Conservation (phyloP, 306 rosid genomes). For the Pterocarpus santalinus region DNA sequence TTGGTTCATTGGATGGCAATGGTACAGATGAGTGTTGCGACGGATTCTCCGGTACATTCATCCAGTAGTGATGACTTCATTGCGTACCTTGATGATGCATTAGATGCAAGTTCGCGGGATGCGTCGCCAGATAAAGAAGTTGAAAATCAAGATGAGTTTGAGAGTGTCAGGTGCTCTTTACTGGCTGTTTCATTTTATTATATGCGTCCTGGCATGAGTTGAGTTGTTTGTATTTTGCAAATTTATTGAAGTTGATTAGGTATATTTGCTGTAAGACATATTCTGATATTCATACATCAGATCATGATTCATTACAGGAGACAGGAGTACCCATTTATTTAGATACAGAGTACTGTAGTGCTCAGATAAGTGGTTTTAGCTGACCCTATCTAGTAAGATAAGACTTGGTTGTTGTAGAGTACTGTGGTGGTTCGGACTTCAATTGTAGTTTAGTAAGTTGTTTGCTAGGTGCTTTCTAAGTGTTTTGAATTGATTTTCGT, state of each 20-base stretch:
- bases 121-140: conserved; percentile 42
- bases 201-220: not conserved
- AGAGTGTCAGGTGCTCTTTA: conserved; percentile 58
- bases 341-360: not conserved
- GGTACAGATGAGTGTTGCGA: conserved; percentile 72
- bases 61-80: conserved; percentile 82
- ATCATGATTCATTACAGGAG: too few relatives aligned
- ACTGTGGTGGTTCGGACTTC: not conserved
- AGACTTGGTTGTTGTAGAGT: not conserved
- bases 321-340: not conserved
- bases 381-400: not conserved
- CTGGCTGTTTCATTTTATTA: conserved; percentile 28
- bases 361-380: conserved; percentile 25
- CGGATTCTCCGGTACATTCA: conserved; percentile 76
- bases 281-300: not conserved
- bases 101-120: conserved; percentile 60
- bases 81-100: conserved; percentile 60
- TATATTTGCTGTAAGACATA: not conserved
- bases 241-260: not conserved
- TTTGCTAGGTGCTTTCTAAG: not conserved
- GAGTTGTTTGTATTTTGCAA: not conserved
- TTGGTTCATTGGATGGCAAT: conserved; percentile 41
- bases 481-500: conserved; percentile 30
- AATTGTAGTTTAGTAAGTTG: conserved; percentile 14
- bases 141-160: conserved; percentile 46